Percentiles rank a stretch among this genome's conserved stretches.
phyloP scores from a whole-genome alignment of 2,329 filamentous ascomycete genomes.

The Coniella vitis region DNA sequence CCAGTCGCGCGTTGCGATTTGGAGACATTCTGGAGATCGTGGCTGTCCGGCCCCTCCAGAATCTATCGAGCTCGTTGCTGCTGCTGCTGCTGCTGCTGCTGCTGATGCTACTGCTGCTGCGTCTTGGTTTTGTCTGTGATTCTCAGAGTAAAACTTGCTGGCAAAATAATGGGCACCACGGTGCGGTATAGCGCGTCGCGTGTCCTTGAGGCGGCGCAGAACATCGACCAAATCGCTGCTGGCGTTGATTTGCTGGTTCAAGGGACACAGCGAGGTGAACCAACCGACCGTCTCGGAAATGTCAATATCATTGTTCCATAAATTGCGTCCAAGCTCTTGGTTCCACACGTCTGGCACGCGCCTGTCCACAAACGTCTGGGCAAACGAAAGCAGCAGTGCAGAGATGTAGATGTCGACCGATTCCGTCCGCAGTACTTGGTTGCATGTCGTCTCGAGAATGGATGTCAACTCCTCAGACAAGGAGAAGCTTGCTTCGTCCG shows the following conservation, averaged over 20 bases:
- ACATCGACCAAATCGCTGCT: slow-evolving; percentile 44
- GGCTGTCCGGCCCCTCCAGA: background rate
- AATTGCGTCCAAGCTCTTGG: slow-evolving; percentile 43
- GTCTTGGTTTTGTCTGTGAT: slow-evolving; percentile 16
- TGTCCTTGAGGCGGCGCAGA: slow-evolving; percentile 47
- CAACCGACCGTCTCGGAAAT: slow-evolving; percentile 52
- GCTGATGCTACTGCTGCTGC: too few relatives aligned
- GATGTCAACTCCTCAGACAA: slow-evolving; percentile 35
- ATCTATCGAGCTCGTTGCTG: background rate
- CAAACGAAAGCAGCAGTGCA: slow-evolving; percentile 48
- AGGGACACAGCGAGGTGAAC: slow-evolving; percentile 51
- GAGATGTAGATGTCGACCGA: slow-evolving; percentile 47
- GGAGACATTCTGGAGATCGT: slow-evolving; percentile 8
- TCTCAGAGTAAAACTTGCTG: slow-evolving; percentile 30
- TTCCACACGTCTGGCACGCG: slow-evolving; percentile 46
- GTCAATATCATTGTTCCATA: slow-evolving; percentile 39
- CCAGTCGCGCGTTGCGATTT: slow-evolving; percentile 27
- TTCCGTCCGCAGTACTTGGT: slow-evolving; percentile 43
- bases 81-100: too few relatives aligned
- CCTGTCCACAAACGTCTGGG: slow-evolving; percentile 47
- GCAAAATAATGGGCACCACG: slow-evolving; percentile 24
- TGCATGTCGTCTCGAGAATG: slow-evolving; percentile 35
- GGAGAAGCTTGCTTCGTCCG: slow-evolving; percentile 34
- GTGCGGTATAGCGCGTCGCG: slow-evolving; percentile 31
- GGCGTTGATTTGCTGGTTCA: slow-evolving; percentile 36